Base-by-base conservation (phyloP, 108 stramenopile genomes). In the Thalassiosira profunda region DNA sequence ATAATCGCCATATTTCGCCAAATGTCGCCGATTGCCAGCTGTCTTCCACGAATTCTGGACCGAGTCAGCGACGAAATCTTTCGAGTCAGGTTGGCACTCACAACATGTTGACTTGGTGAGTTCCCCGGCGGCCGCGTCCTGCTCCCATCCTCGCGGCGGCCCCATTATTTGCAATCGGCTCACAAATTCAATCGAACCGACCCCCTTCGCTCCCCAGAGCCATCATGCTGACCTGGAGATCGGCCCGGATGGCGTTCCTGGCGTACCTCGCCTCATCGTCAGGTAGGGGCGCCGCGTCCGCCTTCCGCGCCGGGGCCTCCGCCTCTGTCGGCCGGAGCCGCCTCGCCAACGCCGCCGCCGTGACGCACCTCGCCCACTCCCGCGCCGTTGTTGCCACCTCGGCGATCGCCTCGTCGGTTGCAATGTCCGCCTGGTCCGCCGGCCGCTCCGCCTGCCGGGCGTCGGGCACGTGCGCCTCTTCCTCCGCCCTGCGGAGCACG, bases 171-270 rank as follows among this genome's bases (percentile, higher is more conserved):
- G n/a, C n/a, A n/a, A n/a, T n/a, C n/a, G n/a, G n/a, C n/a, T n/a
- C n/a, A n/a, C n/a, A n/a, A n/a, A n/a, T n/a, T n/a, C n/a, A n/a
- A n/a, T n/a, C n/a, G n/a, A n/a, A n/a, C n/a, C n/a, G n/a, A n/a
- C n/a, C n/a, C n/a, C n/a, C n/a, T n/a, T n/a, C n/a, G n/a, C n/a
- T n/a, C n/a, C n/a, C n/a, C n/a, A n/a, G n/a, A 14, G 4, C 4
- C 7, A 45, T 45, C 44, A 52, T 52, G 51, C 26, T 25, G 4
- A 31, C 33, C 10, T 31, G 33, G 7, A 52, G 51, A 31, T 31
- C 33, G 29, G 51, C 51, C 1, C 29, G 33, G 29, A 52, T 52
- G 51, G 51, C 51, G 17, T 52, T 52, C 51, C 33, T 52, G 51
- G 51, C 51, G 8, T 49, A 52, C 21, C 40, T 65, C 5, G 26